Evolutionary conservation across 345 rosid genomes (phyloP).

Genomic region (Aquilaria malaccensis): DNA sequence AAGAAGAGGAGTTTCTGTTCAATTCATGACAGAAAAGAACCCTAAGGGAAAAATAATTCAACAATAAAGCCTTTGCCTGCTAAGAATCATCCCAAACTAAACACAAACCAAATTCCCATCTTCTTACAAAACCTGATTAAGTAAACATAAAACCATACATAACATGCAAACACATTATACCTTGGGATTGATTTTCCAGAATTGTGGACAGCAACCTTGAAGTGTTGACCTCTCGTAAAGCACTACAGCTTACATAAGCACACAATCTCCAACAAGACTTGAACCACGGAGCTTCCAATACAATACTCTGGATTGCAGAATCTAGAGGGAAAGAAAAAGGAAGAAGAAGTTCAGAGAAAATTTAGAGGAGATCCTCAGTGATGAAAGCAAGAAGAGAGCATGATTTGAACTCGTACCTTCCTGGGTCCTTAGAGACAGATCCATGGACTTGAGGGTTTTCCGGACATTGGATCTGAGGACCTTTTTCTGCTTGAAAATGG

Average conservation of each 20-base stretch:
- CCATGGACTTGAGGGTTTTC: constrained; percentile 68
- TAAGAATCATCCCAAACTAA: too few species aligned
- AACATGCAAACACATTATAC: constrained; percentile 5
- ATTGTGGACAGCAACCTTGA: constrained; percentile 43
- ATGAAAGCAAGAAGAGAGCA: neutral
- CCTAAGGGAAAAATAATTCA: too few species aligned
- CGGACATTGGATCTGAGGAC: constrained; percentile 63
- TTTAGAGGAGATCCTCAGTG: neutral
- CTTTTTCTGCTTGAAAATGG: constrained; percentile 59
- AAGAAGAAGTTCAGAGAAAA: constrained; percentile 1
- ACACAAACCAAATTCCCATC: constrained; percentile 1
- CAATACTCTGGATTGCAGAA: constrained; percentile 55
- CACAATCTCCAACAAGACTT: constrained; percentile 66
- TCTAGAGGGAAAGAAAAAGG: constrained; percentile 27
- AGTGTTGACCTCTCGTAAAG: constrained; percentile 83
- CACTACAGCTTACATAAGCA: constrained; percentile 81
- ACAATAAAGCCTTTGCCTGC: too few species aligned
- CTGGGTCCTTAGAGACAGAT: constrained; percentile 59
- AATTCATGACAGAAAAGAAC: too few species aligned
- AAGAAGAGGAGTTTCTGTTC: too few species aligned
- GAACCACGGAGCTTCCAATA: constrained; percentile 82
- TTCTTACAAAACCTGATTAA: neutral
- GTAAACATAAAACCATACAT: neutral
- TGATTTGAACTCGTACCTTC: constrained; percentile 38
- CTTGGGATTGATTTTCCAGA: constrained; percentile 37